Conservation (phyloP, 1,284 basidiomycete genomes). For the Ustilago bromivora region DNA sequence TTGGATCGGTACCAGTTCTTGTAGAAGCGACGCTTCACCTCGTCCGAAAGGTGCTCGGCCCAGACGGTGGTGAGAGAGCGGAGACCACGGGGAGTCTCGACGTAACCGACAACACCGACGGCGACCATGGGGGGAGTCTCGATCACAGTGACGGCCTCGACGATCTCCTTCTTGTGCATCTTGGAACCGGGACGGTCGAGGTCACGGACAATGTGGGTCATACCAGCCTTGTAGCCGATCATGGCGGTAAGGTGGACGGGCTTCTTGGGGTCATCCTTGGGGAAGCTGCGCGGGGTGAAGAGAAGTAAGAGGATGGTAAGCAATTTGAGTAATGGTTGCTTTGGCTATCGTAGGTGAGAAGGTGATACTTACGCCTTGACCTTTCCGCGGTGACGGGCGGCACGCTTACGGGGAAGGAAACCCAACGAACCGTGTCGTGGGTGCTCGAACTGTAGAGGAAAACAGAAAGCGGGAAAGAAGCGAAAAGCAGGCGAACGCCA, state of each 20-base stretch:
- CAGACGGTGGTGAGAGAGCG: slow-evolving; percentile 81
- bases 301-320: background rate
- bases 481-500: slow-evolving; percentile 54
- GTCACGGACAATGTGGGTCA: slow-evolving; percentile 99
- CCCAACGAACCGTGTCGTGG: slow-evolving; percentile 69
- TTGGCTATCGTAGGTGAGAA: background rate
- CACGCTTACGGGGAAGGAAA: slow-evolving; percentile 70
- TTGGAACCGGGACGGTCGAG: slow-evolving; percentile 95
- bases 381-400: slow-evolving; percentile 69
- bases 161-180: slow-evolving; percentile 80
- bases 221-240: slow-evolving; percentile 99
- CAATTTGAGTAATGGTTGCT: background rate
- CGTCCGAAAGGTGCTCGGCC: slow-evolving; percentile 79
- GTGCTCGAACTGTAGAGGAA: slow-evolving; percentile 65
- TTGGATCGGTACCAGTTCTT: slow-evolving; percentile 99
- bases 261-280: slow-evolving; percentile 98
- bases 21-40: slow-evolving; percentile 99
- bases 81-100: slow-evolving; percentile 98
- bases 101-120: slow-evolving; percentile 98
- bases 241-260: slow-evolving; percentile 97
- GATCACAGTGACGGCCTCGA: slow-evolving; percentile 95
- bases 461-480: slow-evolving; percentile 37
- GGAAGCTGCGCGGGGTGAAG: slow-evolving; percentile 38
- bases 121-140: slow-evolving; percentile 98
- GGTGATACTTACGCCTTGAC: slow-evolving; percentile 60